phyloP scores from a whole-genome alignment of 2,329 filamentous ascomycete genomes.

The Tolypocladium paradoxum region DNA sequence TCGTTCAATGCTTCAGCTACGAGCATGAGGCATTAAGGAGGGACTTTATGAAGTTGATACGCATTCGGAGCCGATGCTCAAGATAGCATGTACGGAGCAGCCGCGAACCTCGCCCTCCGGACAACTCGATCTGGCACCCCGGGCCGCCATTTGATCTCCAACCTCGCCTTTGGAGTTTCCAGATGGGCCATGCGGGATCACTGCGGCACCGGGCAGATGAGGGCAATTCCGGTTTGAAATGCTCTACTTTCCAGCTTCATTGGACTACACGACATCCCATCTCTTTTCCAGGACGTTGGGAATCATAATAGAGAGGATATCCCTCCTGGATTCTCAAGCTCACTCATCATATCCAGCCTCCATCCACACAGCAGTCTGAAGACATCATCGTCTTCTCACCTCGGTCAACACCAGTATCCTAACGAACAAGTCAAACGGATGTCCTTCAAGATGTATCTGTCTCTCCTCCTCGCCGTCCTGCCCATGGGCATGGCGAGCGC shows the following conservation, averaged over 20 bases:
- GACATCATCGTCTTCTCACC: background rate
- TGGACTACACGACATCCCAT: background rate
- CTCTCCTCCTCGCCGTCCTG: conserved; percentile 6
- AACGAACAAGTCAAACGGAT: background rate
- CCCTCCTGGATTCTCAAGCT: background rate
- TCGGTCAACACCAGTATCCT: background rate
- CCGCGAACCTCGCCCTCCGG: no score
- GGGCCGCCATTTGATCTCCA: no score
- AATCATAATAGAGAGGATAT: background rate
- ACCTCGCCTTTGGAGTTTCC: background rate
- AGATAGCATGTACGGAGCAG: no score
- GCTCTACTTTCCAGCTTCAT: background rate
- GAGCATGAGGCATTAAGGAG: no score
- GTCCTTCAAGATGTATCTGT: conserved; percentile 5
- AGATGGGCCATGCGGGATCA: background rate
- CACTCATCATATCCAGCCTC: background rate
- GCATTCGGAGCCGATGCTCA: no score
- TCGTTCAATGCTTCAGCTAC: no score
- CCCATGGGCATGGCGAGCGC: conserved; percentile 7
- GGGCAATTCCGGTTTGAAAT: background rate
- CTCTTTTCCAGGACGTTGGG: background rate
- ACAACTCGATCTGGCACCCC: no score
- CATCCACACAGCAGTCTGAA: background rate
- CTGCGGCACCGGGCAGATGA: background rate
- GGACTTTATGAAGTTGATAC: no score